phyloP scores from a whole-genome alignment of 2,329 filamentous ascomycete genomes.

The Rhexocercosporidium sp. region DNA sequence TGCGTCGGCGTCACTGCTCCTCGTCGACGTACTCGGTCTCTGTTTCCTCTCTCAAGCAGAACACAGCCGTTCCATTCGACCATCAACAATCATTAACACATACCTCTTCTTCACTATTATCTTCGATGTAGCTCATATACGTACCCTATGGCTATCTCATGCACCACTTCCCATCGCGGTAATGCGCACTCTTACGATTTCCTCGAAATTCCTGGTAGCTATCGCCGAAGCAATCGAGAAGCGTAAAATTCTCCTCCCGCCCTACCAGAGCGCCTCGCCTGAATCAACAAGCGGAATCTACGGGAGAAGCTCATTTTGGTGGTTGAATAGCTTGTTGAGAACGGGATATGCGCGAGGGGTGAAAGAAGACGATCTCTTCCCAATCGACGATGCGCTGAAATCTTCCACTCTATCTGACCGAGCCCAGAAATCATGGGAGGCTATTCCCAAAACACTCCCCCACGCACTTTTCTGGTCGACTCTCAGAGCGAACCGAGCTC shows the following conservation, averaged over 20 bases:
- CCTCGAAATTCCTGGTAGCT: constrained; percentile 42
- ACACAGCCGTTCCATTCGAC: constrained; percentile 34
- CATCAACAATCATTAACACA: constrained; percentile 33
- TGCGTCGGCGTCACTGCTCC: constrained; percentile 27
- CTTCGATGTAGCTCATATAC: constrained; percentile 34
- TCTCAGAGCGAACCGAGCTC: constrained; percentile 19
- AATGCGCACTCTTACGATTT: constrained; percentile 39
- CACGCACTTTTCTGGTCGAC: constrained; percentile 32
- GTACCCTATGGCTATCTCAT: constrained; percentile 36
- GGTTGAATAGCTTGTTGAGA: constrained; percentile 46
- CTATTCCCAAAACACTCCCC: constrained; percentile 9
- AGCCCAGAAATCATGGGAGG: constrained; percentile 25
- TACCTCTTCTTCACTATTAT: constrained; percentile 37
- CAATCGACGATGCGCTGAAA: constrained; percentile 41
- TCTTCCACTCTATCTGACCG: constrained; percentile 20
- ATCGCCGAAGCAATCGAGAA: constrained; percentile 49
- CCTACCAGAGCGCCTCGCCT: constrained; percentile 41
- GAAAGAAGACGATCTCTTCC: constrained; percentile 41
- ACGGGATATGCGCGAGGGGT: constrained; percentile 34
- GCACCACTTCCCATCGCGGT: constrained; percentile 43
- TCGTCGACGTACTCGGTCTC: constrained; percentile 30
- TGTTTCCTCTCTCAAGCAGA: constrained; percentile 34
- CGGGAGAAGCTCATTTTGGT: constrained; percentile 46
- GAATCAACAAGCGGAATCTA: constrained; percentile 48
- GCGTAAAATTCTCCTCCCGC: constrained; percentile 40